These are phyloP conservation scores for Rhizopus arrhizus DNA, from an alignment of 371 early-diverging fungal species.

Conservation along the genomic window DNA sequence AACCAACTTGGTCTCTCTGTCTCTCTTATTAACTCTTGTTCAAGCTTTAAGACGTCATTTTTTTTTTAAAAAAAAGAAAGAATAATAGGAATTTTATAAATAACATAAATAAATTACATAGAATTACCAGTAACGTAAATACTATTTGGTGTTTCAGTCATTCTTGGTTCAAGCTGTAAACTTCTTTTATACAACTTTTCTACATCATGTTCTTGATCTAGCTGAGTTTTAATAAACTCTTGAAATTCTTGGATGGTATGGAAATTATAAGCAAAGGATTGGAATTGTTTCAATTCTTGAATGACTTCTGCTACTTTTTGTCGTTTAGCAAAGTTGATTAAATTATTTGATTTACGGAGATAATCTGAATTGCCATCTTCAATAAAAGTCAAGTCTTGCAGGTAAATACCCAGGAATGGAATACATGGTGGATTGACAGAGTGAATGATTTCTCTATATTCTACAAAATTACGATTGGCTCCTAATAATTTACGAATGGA, in stretches of 20 bases:
- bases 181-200: conserved; percentile 67
- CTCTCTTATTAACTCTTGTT: background rate
- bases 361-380: conserved; percentile 90
- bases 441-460: conserved; percentile 84
- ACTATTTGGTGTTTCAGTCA: conserved; percentile 4
- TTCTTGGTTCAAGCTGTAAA: conserved; percentile 68
- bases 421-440: conserved; percentile 88
- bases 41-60: background rate
- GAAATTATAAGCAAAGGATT: conserved; percentile 78
- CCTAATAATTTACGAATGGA: conserved; percentile 68
- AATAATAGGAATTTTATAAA: background rate
- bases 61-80: no score
- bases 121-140: background rate
- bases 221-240: conserved; percentile 67
- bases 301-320: conserved; percentile 85
- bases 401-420: conserved; percentile 85
- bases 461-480: conserved; percentile 82
- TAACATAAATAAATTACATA: background rate
- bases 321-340: conserved; percentile 91
- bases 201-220: conserved; percentile 60
- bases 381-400: conserved; percentile 91
- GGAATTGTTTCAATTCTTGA: conserved; percentile 88
- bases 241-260: conserved; percentile 78
- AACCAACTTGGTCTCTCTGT: background rate
- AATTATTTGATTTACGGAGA: conserved; percentile 52